These are phyloP conservation scores for Plasmodium billcollinsi DNA, from an alignment of 169 alveolate species.

Conservation along the genomic window DNA sequence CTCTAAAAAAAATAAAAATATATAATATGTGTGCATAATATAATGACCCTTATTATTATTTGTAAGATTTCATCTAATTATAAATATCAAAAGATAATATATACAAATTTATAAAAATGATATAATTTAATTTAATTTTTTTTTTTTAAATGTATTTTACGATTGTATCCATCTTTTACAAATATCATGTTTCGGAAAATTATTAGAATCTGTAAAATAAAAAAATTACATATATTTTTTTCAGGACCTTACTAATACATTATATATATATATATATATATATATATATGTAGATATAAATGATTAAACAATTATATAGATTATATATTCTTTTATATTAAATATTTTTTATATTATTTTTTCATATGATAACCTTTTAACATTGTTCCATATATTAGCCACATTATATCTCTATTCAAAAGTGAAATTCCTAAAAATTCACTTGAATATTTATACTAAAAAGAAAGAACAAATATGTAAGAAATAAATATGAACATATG, in stretches of 20 bases:
- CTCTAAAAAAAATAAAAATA: conserved; percentile 13
- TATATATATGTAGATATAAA: neutral
- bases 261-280: conserved; percentile 4
- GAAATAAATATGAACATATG: neutral
- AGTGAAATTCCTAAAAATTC: conserved; percentile 55
- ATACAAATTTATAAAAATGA: neutral
- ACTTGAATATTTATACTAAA: conserved; percentile 68
- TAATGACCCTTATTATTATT: too few species aligned
- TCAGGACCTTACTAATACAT: neutral
- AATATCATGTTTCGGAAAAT: conserved; percentile 30
- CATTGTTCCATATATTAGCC: conserved; percentile 75
- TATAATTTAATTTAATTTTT: neutral
- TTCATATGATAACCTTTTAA: conserved; percentile 55
- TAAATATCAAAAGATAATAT: neutral
- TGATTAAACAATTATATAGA: neutral
- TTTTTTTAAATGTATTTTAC: conserved; percentile 14
- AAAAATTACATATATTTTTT: neutral
- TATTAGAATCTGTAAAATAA: conserved; percentile 60
- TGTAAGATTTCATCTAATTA: too few species aligned
- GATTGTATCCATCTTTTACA: conserved; percentile 72
- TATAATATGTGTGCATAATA: too few species aligned
- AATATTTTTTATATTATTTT: conserved; percentile 3
- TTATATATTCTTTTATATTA: neutral
- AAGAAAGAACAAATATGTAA: neutral
- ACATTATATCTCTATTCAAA: conserved; percentile 55